Percentiles rank a stretch among this genome's conserved stretches.
phyloP scores from a whole-genome alignment of 129 eudicot species.

The Tanacetum coccineum region DNA sequence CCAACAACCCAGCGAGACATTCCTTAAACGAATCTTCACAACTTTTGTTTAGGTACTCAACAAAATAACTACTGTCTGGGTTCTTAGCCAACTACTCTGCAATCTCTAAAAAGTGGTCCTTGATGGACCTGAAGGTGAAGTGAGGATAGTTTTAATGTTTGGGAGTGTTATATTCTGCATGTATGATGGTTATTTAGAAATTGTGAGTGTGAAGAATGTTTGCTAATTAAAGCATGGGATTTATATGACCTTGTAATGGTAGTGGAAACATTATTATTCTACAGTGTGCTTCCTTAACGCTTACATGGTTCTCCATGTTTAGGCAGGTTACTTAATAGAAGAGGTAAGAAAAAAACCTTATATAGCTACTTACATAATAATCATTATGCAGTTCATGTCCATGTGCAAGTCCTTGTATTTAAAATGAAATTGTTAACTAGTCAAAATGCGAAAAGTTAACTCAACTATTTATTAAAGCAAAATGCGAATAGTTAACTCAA shows the following conservation, averaged over 20 bases:
- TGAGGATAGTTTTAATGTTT: constrained; percentile 31
- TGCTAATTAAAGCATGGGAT: constrained; percentile 46
- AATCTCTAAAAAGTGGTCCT: constrained; percentile 14
- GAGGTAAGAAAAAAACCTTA: background rate
- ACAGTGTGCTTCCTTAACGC: background rate
- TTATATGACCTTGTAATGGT: constrained; percentile 37
- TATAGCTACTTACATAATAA: background rate
- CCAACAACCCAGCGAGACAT: constrained; percentile 29
- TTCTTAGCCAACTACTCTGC: background rate
- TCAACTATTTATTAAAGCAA: too few relatives aligned
- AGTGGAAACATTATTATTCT: constrained; percentile 9
- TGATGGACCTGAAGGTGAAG: constrained; percentile 32
- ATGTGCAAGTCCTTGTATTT: too few relatives aligned
- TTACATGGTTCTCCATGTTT: background rate
- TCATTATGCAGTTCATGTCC: too few relatives aligned
- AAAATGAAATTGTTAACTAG: too few relatives aligned
- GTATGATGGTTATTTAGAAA: too few relatives aligned
- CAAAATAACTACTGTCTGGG: background rate
- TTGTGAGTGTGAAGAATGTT: background rate
- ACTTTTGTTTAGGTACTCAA: constrained; percentile 26
- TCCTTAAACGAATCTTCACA: constrained; percentile 42
- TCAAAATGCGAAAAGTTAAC: too few relatives aligned
- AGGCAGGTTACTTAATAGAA: background rate
- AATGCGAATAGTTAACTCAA: too few relatives aligned
- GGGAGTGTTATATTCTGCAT: background rate